Evolutionary conservation across 2,329 filamentous ascomycete species (phyloP), one percentile per base, ranked within the genome.

Genomic region (Clonostachys sp.): DNA sequence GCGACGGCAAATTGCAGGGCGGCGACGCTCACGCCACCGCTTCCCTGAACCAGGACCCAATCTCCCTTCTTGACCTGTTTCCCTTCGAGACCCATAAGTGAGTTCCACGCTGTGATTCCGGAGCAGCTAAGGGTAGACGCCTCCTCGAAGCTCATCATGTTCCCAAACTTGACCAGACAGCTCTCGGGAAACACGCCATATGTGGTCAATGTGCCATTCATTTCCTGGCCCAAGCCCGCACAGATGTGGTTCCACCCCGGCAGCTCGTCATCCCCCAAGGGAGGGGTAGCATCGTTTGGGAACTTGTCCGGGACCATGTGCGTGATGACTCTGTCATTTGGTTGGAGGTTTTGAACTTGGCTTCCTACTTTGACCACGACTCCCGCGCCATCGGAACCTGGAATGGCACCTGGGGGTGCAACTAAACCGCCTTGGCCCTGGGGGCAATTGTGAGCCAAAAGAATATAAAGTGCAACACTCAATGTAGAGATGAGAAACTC

Each of bases 141-240:
- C 50, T 55, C 52, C 9, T 54, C 41, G 49, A 56, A 66, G 36
- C 56, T 63, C 9, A 78, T 59, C 40, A 69, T 68, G 18, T 53
- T 53, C 0, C 82, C 81, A 45, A 73, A 67, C 49, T 67, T 62
- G 4, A 85, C 75, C 12, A 86, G 71, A 10, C 77, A 78, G 9
- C 49, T 74, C 58, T 84, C 78, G 20, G 76, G 65, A 57, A 83
- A 85, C 6, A 76, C 68, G 9, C 69, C 82, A 50, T 80, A 77
- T 44, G 83, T 70, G 38, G 77, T 71, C 14, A 86, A 68, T 1
- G 73, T 73, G 30, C 83, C 83, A 48, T 84, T 76, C 1, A 81
- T 51, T 2, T 66, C 69, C 48, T 80, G 77, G 43, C 83, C 83
- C 2, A 86, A 70, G 17, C 79, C 78, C 7, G 72, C 75, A 0